Base-by-base conservation (phyloP, 495 filamentous ascomycete species). In the Astrothelium subdiscretum region DNA sequence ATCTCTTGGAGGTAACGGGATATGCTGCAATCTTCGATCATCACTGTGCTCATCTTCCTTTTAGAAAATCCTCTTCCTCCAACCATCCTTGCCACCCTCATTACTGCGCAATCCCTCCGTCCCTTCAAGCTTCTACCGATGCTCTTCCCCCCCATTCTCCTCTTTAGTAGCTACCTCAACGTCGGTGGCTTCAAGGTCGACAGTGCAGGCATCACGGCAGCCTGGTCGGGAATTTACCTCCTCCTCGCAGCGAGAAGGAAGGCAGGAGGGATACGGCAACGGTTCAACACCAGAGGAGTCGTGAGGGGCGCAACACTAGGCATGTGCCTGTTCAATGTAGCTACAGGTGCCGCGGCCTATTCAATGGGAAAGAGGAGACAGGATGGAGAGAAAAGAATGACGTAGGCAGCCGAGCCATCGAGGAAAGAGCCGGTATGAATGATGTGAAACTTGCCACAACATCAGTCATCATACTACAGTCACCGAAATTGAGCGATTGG, bases 121-220 rank as follows among this genome's bases (percentile, higher is more conserved):
- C 91, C 91, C 6, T 81, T 87, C 70, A 87, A 88, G 68, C 66
- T 79, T 13, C 77, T 94, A 1, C 89, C 90, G 1, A 84, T 95
- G 79, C 76, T 90, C 66, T 90, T 96, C 77, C 81, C 90, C 35
- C 88, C 91, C 0, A 77, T 91, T 61, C 82, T 97, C n/a, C 79
- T 95, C 61, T 91, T 95, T 78, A 83, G 83, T 61, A 87, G 85
- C 75, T 97, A 96, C 74, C 80, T 92, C 51, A 92, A 91, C 71
- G 71, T 96, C 10, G 81, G 82, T 58, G 84, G 83, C 35, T 91
- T 85, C 81, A 85, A 87, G 71, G 85, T 83, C 59, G 94, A 97
- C 67, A 83, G 82, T 58, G 92, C 91, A 0, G 94, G 92, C 31
- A 79, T 91, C 59, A 88, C 84, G 13, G 90, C 88, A 20, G 90